phyloP scores from a whole-genome alignment of 1,284 basidiomycete genomes.

The Schizopora paradoxa region DNA sequence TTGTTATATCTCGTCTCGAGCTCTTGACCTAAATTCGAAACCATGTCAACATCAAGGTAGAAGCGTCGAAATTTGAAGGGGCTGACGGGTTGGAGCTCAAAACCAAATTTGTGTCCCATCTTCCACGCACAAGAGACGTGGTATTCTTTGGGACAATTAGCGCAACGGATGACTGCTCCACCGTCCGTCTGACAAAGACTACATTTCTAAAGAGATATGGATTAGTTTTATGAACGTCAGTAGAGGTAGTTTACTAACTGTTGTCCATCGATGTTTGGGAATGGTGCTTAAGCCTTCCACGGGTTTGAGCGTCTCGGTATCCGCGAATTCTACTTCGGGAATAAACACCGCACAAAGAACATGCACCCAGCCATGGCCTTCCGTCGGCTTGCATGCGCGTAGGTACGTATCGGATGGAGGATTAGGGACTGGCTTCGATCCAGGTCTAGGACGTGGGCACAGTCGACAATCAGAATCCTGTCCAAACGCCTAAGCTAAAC shows the following conservation, averaged over 20 bases:
- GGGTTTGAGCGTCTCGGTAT: constrained; percentile 62
- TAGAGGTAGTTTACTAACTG: constrained; percentile 39
- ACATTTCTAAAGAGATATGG: constrained; percentile 39
- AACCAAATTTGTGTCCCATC: constrained; percentile 78
- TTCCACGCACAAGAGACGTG: constrained; percentile 91
- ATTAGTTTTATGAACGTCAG: neutral
- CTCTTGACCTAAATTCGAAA: constrained; percentile 58
- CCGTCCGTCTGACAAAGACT: constrained; percentile 59
- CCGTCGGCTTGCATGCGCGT: constrained; percentile 88
- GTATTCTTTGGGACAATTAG: constrained; percentile 74
- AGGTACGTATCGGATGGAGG: constrained; percentile 63
- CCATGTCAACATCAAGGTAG: neutral
- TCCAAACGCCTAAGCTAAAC: constrained; percentile 13
- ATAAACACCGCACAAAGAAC: constrained; percentile 86
- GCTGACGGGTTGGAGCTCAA: constrained; percentile 81
- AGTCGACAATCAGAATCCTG: constrained; percentile 72
- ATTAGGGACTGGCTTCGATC: constrained; percentile 30
- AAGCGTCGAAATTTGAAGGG: constrained; percentile 15
- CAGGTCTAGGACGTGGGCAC: constrained; percentile 54
- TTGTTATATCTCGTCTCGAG: constrained; percentile 58
- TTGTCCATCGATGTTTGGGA: constrained; percentile 55
- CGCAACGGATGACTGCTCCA: constrained; percentile 82
- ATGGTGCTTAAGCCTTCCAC: constrained; percentile 87
- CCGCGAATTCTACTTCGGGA: constrained; percentile 77
- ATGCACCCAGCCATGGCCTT: constrained; percentile 92